Conservation (phyloP, 2,329 filamentous ascomycete genomes). For the Diplodia mutila region DNA sequence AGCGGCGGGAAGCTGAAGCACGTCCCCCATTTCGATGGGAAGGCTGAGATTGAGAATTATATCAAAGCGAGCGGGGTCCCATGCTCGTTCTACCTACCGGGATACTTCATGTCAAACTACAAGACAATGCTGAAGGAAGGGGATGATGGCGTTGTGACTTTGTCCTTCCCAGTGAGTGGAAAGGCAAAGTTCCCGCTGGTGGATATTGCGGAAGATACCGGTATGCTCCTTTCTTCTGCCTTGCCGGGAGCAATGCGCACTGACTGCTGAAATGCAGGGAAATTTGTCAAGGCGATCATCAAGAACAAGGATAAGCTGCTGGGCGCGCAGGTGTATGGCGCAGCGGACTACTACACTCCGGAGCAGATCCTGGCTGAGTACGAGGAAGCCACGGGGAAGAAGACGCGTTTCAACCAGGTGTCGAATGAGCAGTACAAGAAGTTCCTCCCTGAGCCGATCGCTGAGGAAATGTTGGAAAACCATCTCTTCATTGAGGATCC, state of each 20-base stretch:
- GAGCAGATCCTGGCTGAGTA: conserved; percentile 41
- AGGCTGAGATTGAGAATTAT: conserved; percentile 42
- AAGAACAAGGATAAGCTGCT: conserved; percentile 42
- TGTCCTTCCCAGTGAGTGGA: conserved; percentile 18
- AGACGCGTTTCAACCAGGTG: conserved; percentile 41
- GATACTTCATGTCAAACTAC: conserved; percentile 33
- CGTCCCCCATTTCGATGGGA: conserved; percentile 45
- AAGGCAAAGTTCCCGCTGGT: conserved; percentile 27
- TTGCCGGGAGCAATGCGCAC: background rate
- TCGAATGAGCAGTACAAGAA: conserved; percentile 49
- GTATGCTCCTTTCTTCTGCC: background rate
- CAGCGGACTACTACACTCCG: conserved; percentile 38
- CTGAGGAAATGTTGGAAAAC: conserved; percentile 59
- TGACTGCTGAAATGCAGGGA: background rate
- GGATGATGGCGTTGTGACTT: conserved; percentile 16
- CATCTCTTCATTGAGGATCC: conserved; percentile 56
- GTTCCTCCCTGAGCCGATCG: conserved; percentile 44
- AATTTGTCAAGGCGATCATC: conserved; percentile 37
- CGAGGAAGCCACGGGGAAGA: conserved; percentile 40
- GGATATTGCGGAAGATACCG: conserved; percentile 28
- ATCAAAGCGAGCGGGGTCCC: conserved; percentile 28
- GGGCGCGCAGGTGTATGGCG: conserved; percentile 50
- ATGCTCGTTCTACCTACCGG: conserved; percentile 32
- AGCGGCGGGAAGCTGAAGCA: conserved; percentile 37
- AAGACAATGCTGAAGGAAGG: background rate